Conservation (phyloP, 2,329 filamentous ascomycete species). For the Colletotrichum siamense region DNA sequence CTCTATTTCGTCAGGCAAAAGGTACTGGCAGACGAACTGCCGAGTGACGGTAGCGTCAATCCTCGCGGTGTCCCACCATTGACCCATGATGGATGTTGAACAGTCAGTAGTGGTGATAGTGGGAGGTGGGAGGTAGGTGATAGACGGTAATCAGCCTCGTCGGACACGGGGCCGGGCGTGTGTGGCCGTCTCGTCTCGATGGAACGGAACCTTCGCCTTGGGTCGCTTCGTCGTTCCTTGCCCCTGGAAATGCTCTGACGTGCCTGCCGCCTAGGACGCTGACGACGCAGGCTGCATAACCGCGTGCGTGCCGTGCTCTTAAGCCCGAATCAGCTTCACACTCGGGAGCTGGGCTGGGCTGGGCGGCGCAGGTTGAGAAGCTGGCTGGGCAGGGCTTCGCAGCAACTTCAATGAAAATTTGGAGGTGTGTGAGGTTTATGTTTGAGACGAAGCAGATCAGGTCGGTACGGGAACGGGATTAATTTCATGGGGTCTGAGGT, state of each 20-base stretch:
- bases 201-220: background rate
- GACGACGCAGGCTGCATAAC: slow-evolving; percentile 13
- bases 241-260: background rate
- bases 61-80: slow-evolving; percentile 74
- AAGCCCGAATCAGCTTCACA: slow-evolving; percentile 1
- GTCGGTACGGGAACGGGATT: slow-evolving; percentile 9
- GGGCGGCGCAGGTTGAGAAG: background rate
- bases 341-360: background rate
- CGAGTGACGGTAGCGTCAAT: slow-evolving; percentile 75
- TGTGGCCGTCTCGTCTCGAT: background rate
- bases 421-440: slow-evolving; percentile 14
- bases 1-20: slow-evolving; percentile 66
- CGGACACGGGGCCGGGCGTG: background rate
- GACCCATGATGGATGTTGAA: slow-evolving; percentile 17
- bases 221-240: background rate
- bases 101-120: background rate
- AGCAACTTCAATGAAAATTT: background rate
- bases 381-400: background rate
- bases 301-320: background rate
- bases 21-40: slow-evolving; percentile 68
- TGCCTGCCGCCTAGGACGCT: slow-evolving; percentile 13
- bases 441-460: slow-evolving; percentile 16
- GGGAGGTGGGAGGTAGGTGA: background rate
- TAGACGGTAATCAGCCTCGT: background rate
- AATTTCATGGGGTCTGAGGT: slow-evolving; percentile 16